Conservation (phyloP, 208 protist species). For the Leishmania braziliensis region DNA sequence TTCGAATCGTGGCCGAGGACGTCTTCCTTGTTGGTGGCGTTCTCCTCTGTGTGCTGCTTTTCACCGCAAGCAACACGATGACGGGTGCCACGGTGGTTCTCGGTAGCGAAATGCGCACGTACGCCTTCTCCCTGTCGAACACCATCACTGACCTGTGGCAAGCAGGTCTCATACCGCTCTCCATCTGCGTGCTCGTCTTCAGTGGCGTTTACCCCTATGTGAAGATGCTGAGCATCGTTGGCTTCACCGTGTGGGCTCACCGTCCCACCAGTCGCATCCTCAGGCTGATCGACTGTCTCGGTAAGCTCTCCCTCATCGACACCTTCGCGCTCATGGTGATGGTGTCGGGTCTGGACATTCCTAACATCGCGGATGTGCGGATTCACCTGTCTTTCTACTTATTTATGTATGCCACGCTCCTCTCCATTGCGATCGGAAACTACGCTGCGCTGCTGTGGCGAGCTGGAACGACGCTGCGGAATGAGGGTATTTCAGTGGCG, state of each 20-base stretch:
- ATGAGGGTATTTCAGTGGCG: not conserved
- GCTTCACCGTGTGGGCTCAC: constrained; percentile 56
- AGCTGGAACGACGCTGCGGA: constrained; percentile 36
- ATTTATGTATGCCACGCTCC: constrained; percentile 59
- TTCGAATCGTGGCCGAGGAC: constrained; percentile 56
- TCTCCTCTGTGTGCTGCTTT: constrained; percentile 31
- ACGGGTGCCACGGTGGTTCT: constrained; percentile 52
- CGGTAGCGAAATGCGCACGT: constrained; percentile 49
- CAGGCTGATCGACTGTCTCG: constrained; percentile 80
- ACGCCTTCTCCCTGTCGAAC: constrained; percentile 84
- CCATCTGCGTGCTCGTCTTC: constrained; percentile 90
- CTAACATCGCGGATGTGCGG: constrained; percentile 36
- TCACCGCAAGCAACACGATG: constrained; percentile 64
- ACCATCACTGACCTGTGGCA: constrained; percentile 89
- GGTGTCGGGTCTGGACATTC: constrained; percentile 83
- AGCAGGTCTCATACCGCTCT: constrained; percentile 77
- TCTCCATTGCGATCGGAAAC: constrained; percentile 66
- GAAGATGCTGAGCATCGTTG: constrained; percentile 86
- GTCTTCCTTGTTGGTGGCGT: constrained; percentile 29
- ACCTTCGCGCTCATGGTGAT: constrained; percentile 93
- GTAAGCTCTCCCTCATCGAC: constrained; percentile 96
- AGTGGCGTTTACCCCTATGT: constrained; percentile 95
- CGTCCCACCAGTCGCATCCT: constrained; percentile 51
- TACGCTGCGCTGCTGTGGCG: constrained; percentile 62
- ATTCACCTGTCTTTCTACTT: constrained; percentile 59